Conservation (phyloP, 2,329 filamentous ascomycete genomes). For the Calonectria leucothoes region DNA sequence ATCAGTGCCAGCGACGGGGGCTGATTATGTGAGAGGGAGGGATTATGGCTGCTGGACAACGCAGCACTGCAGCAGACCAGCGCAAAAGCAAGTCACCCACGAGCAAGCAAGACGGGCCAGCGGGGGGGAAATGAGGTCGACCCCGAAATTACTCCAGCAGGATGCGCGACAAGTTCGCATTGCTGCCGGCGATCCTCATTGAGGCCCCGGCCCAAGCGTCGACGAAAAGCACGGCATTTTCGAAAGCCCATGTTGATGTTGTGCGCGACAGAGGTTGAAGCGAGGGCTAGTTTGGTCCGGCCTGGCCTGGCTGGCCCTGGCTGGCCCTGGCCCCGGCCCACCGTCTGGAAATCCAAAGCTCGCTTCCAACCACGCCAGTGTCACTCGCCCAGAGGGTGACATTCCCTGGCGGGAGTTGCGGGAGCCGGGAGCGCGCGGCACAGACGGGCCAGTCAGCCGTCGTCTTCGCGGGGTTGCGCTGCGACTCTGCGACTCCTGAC, state of each 20-base stretch:
- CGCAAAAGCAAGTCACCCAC: conserved; percentile 38
- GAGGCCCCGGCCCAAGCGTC: conserved; percentile 28
- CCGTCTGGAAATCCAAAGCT: not conserved
- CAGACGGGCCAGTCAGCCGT: conserved; percentile 15
- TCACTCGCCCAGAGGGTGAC: conserved; percentile 13
- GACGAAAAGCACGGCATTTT: conserved; percentile 10
- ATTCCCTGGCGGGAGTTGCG: conserved; percentile 24
- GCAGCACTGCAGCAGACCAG: conserved; percentile 53
- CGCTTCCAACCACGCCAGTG: not conserved
- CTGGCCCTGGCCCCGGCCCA: not conserved
- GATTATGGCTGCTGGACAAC: conserved; percentile 59
- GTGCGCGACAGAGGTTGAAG: not conserved
- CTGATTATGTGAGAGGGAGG: conserved; percentile 51
- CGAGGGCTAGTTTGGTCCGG: conserved; percentile 15
- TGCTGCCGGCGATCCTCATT: conserved; percentile 38
- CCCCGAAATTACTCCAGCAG: conserved; percentile 37
- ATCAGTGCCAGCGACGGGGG: conserved; percentile 51
- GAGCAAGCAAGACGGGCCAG: conserved; percentile 22
- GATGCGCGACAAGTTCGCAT: conserved; percentile 31
- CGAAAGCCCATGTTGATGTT: conserved; percentile 20
- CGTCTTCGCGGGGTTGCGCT: conserved; percentile 7
- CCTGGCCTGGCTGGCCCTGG: conserved; percentile 16
- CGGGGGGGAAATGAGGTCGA: conserved; percentile 33
- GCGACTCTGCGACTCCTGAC: conserved; percentile 11
- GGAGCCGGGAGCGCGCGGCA: conserved; percentile 27